Evolutionary conservation across 2,329 filamentous ascomycete genomes (phyloP), one percentile per base, ranked within the genome.

Genomic region (Neonectria hederae): DNA sequence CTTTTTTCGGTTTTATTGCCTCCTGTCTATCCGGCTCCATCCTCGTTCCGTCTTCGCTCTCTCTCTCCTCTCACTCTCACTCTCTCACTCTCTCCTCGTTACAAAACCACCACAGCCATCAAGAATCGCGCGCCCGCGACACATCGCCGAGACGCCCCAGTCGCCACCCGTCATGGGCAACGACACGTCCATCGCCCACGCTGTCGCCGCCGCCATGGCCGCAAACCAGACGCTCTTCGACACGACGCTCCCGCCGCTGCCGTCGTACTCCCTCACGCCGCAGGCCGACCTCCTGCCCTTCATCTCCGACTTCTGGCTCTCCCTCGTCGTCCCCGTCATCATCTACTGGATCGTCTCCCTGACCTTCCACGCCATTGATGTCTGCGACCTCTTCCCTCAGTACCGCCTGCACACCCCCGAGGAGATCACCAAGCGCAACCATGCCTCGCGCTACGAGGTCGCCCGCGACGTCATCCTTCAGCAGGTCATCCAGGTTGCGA

Each of bases 401-500:
- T 97, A 98, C 81, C 91, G 96, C 67, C 85, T 99, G 45, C 96
- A 99, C 81, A 98, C 96, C 0, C 96, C 96, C 14, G 94, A 93
- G 56, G 95, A 98, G 80, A 91, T 98, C 67, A 78, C 90, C 38
- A 92, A 93, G 79, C 89, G 94, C 73, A 97, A 97, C 80, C 93
- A 93, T 75, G 95, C 93, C 57, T 88, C 92, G 51, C 89, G 93
- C 67, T 92, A 87, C 81, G 91, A 97, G 74, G 94, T 97, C 4
- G 88, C 95, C 67, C 90, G 92, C 77, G 95, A 98, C 83, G 95
- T 98, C 71, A 82, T 98, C 59, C 77, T 98, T 63, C 95, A 99
- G 81, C 96, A 99, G 77, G 78, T 95, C 65, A 92, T 99, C 53
- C 96, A 99, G 82, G 91, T 93, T 24, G 79, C 86, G 19, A 90